A percentile compares a stretch with the other conserved stretches of the same genome.
Evolutionary conservation across 2,329 filamentous ascomycete species (phyloP).

Genomic region (Trichoderma guizhouense): DNA sequence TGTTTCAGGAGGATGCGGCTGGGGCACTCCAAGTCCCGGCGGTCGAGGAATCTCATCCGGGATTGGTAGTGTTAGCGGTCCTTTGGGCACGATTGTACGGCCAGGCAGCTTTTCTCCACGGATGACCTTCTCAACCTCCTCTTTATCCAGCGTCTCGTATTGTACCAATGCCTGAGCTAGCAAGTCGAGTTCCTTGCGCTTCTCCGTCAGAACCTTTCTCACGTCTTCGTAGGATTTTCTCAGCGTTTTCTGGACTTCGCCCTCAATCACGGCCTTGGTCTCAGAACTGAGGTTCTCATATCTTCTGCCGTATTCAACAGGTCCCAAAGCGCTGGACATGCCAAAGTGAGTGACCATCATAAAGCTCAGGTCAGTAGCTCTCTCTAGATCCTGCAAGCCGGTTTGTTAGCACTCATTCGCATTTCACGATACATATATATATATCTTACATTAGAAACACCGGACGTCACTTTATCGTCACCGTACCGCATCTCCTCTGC

Average conservation of each 20-base stretch:
- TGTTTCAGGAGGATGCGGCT: conserved; percentile 31
- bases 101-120: conserved; percentile 75
- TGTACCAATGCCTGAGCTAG: conserved; percentile 86
- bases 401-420: not conserved
- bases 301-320: conserved; percentile 80
- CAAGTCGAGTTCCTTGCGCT: conserved; percentile 80
- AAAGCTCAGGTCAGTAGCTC: conserved; percentile 78
- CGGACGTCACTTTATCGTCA: conserved; percentile 84
- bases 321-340: conserved; percentile 84
- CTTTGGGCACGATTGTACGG: conserved; percentile 57
- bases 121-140: conserved; percentile 88
- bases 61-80: conserved; percentile 39
- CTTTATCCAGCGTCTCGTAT: conserved; percentile 87
- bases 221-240: conserved; percentile 79
- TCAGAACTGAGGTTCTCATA: conserved; percentile 80
- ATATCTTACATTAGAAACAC: conserved; percentile 68
- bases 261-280: conserved; percentile 82
- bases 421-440: not conserved
- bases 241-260: conserved; percentile 80
- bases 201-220: conserved; percentile 64
- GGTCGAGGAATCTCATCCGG: conserved; percentile 34
- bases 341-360: conserved; percentile 84
- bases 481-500: conserved; percentile 91
- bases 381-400: conserved; percentile 66
- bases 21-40: conserved; percentile 34